Base-by-base conservation (phyloP, 441 rosid genomes). In the Mallotus japonicus region DNA sequence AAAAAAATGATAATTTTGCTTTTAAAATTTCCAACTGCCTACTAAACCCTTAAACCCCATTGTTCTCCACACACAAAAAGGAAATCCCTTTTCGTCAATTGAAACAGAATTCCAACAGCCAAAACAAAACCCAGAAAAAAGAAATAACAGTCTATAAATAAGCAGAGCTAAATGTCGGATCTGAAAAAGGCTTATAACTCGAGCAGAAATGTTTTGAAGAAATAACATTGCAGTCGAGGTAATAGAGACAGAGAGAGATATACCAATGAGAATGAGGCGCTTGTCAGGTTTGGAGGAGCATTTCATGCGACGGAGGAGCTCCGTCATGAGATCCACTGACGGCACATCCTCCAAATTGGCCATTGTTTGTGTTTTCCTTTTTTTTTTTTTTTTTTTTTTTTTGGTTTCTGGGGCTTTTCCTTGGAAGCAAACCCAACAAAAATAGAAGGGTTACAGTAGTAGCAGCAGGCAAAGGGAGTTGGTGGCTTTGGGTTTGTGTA, bases 281-380 rank as follows among this genome's bases (percentile, higher is more conserved):
- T 89, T 92, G 77, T 94, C 97, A 47, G 99, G 95, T 69, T 90
- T 90, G 77, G 95, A 40, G 67, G 95, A 78, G 79, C 99, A 94
- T 76, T 87, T 92, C 92, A 94, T 83, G 72, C 99, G 97, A 61
- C 97, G 97, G 75, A 94, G 93, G 70, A 94, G 92, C 85, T 94
- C 97, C 28, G 87, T 77, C 97, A 89, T 92, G 78, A 94, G 95
- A 85, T 90, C 88, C 50, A 87, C 84, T 2, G 97, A 88, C 19
- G 86, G 87, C 58, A 90, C 87, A 69, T 90, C 97, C 79, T 94
- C 97, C 84, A 94, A 76, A 82, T 85, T 79, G 74, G 93, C 97
- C 97, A 91, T 91, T 80, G 37, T 50, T 19, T 59, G 58, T 6
- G 17, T 11, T 47, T n/a, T n/a, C n/a, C n/a, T n/a, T n/a, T 55